Percentiles rank a stretch among this genome's conserved stretches.
These are phyloP conservation scores for Rutstroemia sp. DNA, from an alignment of 2,329 filamentous ascomycete genomes.

Conservation along the genomic window DNA sequence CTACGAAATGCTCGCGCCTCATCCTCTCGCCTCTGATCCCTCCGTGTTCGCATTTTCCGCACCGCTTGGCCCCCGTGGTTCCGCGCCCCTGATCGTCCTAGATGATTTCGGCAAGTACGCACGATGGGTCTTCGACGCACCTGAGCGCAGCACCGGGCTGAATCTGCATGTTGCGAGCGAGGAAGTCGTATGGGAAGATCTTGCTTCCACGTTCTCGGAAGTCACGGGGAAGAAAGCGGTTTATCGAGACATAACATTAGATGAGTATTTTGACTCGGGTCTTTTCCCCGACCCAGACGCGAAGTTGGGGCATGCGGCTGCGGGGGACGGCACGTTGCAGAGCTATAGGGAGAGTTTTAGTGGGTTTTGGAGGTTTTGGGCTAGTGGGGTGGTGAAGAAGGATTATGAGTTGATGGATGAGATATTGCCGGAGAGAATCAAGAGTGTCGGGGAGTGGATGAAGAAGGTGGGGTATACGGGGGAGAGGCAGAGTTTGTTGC, in stretches of 20 bases:
- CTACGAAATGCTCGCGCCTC: conserved; percentile 17
- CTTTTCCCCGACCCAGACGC: conserved; percentile 13
- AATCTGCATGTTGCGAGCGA: conserved; percentile 23
- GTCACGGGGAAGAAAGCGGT: conserved; percentile 16
- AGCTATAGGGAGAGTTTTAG: conserved; percentile 19
- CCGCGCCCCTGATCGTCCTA: conserved; percentile 19
- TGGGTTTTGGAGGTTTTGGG: conserved; percentile 21
- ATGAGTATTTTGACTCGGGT: conserved; percentile 15
- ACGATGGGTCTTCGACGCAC: conserved; percentile 24
- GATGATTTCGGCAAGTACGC: conserved; percentile 23
- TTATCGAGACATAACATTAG: conserved; percentile 15
- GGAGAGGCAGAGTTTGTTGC: conserved; percentile 11
- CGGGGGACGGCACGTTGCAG: conserved; percentile 14
- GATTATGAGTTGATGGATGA: conserved; percentile 20
- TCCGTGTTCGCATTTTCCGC: conserved; percentile 12
- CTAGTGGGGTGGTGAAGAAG: conserved; percentile 11
- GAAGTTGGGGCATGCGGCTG: conserved; percentile 15
- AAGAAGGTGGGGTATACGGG: conserved; percentile 16
- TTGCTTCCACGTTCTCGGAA: conserved; percentile 14
- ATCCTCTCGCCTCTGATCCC: conserved; percentile 9
- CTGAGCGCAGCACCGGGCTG: conserved; percentile 17
- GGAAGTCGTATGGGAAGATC: conserved; percentile 16
- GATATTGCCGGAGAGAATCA: conserved; percentile 19
- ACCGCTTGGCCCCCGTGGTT: conserved; percentile 14
- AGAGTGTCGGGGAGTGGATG: conserved; percentile 21